A percentile compares a stretch with the other conserved stretches of the same genome.
Evolutionary conservation across 202 grass and related monocot genomes (phyloP).

Genomic region (Dendrocalamus latiflorus): DNA sequence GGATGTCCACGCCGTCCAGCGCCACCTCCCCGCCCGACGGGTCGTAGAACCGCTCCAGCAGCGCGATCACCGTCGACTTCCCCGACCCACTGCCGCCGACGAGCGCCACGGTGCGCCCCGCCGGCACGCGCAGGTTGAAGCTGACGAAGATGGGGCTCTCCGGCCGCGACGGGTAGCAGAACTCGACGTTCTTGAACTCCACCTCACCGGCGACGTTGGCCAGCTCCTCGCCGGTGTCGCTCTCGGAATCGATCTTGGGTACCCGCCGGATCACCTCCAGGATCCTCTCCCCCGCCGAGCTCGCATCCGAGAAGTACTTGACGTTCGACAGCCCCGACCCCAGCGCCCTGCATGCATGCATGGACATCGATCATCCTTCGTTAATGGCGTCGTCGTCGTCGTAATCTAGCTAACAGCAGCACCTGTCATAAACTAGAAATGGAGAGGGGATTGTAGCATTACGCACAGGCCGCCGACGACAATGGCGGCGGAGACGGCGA

Average conservation of each 20-base stretch:
- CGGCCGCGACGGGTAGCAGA: conserved; percentile 78
- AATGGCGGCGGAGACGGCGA: conserved; percentile 58
- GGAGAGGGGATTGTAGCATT: background rate
- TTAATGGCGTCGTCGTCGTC: conserved; percentile 12
- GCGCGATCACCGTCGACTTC: conserved; percentile 81
- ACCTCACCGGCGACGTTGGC: conserved; percentile 59
- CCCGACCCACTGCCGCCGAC: conserved; percentile 78
- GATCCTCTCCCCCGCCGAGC: conserved; percentile 63
- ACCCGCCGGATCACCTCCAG: conserved; percentile 63
- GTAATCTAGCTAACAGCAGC: background rate
- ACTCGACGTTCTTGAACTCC: conserved; percentile 74
- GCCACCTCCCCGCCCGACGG: conserved; percentile 53
- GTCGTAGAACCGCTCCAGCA: conserved; percentile 93
- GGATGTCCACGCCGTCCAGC: conserved; percentile 74
- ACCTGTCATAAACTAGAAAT: background rate
- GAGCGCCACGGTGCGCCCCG: conserved; percentile 67
- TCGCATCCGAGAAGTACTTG: conserved; percentile 89
- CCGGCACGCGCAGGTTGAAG: conserved; percentile 66
- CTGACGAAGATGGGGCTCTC: conserved; percentile 67
- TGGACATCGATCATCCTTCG: background rate
- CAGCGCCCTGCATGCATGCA: conserved; percentile 41
- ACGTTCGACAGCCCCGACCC: conserved; percentile 80
- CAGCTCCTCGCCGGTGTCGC: conserved; percentile 50
- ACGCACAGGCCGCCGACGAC: conserved; percentile 71
- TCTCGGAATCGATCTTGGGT: conserved; percentile 82